Percentiles rank a stretch among this genome's conserved stretches.
phyloP scores from a whole-genome alignment of 805 yeast genomes.

The Candida piceae region DNA sequence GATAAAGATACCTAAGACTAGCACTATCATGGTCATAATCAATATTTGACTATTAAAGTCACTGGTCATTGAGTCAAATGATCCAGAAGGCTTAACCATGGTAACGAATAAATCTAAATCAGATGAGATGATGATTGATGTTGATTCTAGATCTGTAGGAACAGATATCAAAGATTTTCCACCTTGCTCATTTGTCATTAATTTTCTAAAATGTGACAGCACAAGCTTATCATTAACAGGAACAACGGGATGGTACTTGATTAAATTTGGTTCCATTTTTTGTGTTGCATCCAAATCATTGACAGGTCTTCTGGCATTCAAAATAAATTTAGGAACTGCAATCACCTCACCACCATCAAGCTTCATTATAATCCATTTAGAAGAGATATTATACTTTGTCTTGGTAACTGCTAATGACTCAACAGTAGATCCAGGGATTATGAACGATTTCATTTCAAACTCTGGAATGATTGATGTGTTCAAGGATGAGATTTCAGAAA shows the following conservation, averaged over 20 bases:
- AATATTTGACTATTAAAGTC: constrained; percentile 66
- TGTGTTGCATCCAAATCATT: constrained; percentile 48
- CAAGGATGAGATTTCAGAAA: constrained; percentile 13
- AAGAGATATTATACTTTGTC: constrained; percentile 63
- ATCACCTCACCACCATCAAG: constrained; percentile 58
- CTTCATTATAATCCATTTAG: constrained; percentile 57
- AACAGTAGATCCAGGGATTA: constrained; percentile 53
- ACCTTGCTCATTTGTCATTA: constrained; percentile 23
- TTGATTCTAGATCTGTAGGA: constrained; percentile 76
- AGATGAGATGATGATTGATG: constrained; percentile 61
- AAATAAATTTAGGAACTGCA: constrained; percentile 61
- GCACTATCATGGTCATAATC: constrained; percentile 49
- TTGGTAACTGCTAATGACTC: constrained; percentile 45
- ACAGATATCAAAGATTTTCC: constrained; percentile 35
- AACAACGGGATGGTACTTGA: constrained; percentile 63
- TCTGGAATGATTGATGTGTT: constrained; percentile 35
- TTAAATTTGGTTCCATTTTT: constrained; percentile 50
- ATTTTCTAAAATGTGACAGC: constrained; percentile 46
- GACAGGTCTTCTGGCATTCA: constrained; percentile 66
- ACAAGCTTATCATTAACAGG: constrained; percentile 42
- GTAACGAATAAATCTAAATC: constrained; percentile 78
- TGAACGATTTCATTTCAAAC: constrained; percentile 50
- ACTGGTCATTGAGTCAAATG: constrained; percentile 69
- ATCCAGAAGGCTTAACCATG: constrained; percentile 70
- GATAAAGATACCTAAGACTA: constrained; percentile 42